phyloP scores from a whole-genome alignment of 1,284 basidiomycete genomes.

The Mycosarcoma maydis region DNA sequence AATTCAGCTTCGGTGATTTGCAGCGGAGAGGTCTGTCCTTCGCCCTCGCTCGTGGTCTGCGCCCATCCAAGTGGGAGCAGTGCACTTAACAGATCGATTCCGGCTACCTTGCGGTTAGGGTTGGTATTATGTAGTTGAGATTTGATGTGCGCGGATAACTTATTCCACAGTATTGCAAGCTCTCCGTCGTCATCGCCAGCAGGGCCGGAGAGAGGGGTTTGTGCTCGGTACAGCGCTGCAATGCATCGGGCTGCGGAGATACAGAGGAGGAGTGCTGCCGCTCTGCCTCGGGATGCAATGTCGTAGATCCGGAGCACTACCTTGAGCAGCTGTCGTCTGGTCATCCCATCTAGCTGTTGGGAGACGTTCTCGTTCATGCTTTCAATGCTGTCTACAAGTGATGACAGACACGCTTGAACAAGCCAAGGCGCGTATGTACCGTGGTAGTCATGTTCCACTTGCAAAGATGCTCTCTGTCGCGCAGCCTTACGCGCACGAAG shows the following conservation, averaged over 20 bases:
- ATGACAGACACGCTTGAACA: constrained; percentile 23
- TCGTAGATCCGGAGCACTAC: constrained; percentile 29
- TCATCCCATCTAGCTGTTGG: background rate
- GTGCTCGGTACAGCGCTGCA: constrained; percentile 1
- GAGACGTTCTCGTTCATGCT: background rate
- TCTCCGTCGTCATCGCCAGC: constrained; percentile 17
- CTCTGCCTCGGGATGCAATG: constrained; percentile 17
- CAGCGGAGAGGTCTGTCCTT: constrained; percentile 3
- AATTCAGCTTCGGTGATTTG: constrained; percentile 24
- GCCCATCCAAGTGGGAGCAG: constrained; percentile 34
- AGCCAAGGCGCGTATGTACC: constrained; percentile 34
- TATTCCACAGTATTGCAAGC: constrained; percentile 17
- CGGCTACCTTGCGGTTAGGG: constrained; percentile 32
- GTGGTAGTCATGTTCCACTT: constrained; percentile 15
- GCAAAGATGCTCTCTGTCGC: constrained; percentile 13
- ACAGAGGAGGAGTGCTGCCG: constrained; percentile 31
- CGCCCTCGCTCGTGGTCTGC: background rate
- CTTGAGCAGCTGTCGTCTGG: constrained; percentile 4
- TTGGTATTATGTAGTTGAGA: constrained; percentile 34
- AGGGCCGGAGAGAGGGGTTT: background rate
- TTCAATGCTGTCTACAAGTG: background rate
- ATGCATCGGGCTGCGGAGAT: constrained; percentile 29
- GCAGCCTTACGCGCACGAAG: constrained; percentile 25
- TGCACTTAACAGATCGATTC: constrained; percentile 22
- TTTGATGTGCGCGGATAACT: constrained; percentile 22